These are phyloP conservation scores for Pulveroboletus sp. DNA, from an alignment of 768 basidiomycete species.

Conservation along the genomic window DNA sequence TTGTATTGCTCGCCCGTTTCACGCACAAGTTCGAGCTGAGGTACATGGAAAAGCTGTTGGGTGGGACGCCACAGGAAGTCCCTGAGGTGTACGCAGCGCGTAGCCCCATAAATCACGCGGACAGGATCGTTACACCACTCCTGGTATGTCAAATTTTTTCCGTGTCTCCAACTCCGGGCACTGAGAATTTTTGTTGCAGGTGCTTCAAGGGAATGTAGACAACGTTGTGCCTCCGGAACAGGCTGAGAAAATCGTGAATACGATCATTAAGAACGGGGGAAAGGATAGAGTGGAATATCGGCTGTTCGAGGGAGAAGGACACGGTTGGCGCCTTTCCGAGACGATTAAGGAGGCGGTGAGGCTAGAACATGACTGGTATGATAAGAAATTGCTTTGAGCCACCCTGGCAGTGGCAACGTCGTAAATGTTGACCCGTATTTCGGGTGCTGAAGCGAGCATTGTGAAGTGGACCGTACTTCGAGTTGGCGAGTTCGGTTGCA, in stretches of 20 bases:
- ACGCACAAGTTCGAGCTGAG: conserved; percentile 73
- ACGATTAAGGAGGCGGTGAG: conserved; percentile 35
- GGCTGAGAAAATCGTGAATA: conserved; percentile 37
- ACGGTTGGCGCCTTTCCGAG: conserved; percentile 38
- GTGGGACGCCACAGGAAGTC: conserved; percentile 51
- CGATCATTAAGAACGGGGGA: conserved; percentile 18
- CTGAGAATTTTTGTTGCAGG: conserved; percentile 36
- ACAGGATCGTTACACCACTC: conserved; percentile 59
- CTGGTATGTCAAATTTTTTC: conserved; percentile 40
- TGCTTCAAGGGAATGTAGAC: conserved; percentile 67
- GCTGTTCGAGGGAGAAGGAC: conserved; percentile 44
- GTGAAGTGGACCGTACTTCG: too few species aligned
- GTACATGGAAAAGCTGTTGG: conserved; percentile 62
- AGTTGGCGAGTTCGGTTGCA: too few species aligned
- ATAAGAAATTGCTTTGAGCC: conserved; percentile 13
- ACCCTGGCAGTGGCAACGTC: too few species aligned
- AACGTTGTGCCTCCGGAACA: conserved; percentile 67
- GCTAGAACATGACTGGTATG: conserved; percentile 37
- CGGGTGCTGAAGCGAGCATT: too few species aligned
- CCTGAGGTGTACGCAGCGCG: conserved; percentile 57
- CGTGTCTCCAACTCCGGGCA: not conserved
- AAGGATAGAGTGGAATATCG: conserved; percentile 33
- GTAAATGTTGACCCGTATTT: too few species aligned
- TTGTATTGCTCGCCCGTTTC: conserved; percentile 51
- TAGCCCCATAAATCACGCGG: conserved; percentile 61